Evolutionary conservation across 768 basidiomycete genomes (phyloP), one percentile per base, ranked within the genome.

Genomic region (Termitomyces eurrhizus): DNA sequence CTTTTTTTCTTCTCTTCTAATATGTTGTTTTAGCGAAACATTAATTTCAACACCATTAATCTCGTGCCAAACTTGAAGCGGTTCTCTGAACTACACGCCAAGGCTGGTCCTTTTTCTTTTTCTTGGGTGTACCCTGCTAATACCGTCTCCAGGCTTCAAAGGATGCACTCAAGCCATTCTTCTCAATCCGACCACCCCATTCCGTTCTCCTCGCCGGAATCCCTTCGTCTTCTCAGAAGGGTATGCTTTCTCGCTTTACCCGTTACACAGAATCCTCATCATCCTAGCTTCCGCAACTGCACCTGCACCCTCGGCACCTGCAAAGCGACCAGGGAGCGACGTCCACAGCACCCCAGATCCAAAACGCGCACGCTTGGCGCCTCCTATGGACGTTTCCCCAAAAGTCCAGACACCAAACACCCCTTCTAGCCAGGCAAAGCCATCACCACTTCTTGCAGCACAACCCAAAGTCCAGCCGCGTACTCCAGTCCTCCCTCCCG

Each of bases 31-130:
- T 58, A 90, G 89, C 77, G 88, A 64, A 81, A 83, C 52, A 87
- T 90, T 52, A 72, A 80, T 59, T 75, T 83, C 53, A 87, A 77
- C 63, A 72, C 79, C 12, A 81, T 90, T 12, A 74, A 74, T 49
- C 68, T 85, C 0, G 70, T 71, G 26, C 67, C 71, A 7, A 77
- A 77, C 32, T 70, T 85, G 51, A 74, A 78, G 4, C 77, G 75
- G 26, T 81, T 86, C 54, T 60, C 78, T 36, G 80, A 87, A 37
- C 70, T 90, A 21, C 78, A 85, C 59, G 67, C 76, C 26, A 70
- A 75, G 24, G 86, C 85, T 68, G 45, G 80, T 74, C 21, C 60
- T 26, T 36, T 42, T 55, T 37, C 12, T 26, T 49, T 18, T 32
- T 49, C 26, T 5, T 4, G n/a, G 24, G 32, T 36, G 24, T 37